Percentiles rank a stretch among this genome's conserved stretches.
These are phyloP conservation scores for Coelastrella sp. DNA, from an alignment of 139 green algal genomes.

Conservation along the genomic window DNA sequence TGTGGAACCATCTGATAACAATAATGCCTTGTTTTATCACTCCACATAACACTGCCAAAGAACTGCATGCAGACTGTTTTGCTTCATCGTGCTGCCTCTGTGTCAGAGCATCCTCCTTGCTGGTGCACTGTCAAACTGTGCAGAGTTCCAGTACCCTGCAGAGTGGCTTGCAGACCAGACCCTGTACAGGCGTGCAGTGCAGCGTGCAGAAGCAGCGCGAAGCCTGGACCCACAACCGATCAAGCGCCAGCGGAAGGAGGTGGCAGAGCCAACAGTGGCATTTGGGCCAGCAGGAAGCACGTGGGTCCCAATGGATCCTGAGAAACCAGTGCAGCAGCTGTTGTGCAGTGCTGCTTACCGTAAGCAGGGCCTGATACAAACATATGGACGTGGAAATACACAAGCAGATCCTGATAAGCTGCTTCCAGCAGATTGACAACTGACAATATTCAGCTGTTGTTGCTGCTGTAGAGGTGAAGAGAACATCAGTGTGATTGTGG, in stretches of 20 bases:
- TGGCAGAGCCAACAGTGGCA: slow-evolving; percentile 80
- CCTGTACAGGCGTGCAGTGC: slow-evolving; percentile 75
- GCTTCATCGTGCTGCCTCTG: background rate
- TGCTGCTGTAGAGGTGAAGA: slow-evolving; percentile 79
- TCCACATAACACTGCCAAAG: too few relatives aligned
- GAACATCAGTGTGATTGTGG: slow-evolving; percentile 92
- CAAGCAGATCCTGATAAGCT: background rate
- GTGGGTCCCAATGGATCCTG: slow-evolving; percentile 40
- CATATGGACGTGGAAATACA: background rate
- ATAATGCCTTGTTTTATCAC: background rate
- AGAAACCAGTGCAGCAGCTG: background rate
- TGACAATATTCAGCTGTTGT: background rate
- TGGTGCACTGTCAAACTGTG: background rate
- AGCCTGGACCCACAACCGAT: slow-evolving; percentile 75
- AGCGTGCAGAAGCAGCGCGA: slow-evolving; percentile 71
- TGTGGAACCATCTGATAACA: too few relatives aligned
- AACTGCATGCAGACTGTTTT: background rate
- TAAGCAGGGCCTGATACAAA: background rate
- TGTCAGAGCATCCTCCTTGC: background rate
- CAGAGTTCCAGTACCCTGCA: slow-evolving; percentile 91
- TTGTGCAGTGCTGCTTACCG: background rate
- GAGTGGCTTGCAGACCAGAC: slow-evolving; percentile 91
- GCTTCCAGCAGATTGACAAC: background rate
- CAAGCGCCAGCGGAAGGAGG: background rate
- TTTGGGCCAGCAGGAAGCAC: slow-evolving; percentile 86